phyloP scores from a whole-genome alignment of 192 early-diverging fungal genomes.

The Backusella psychrophila region DNA sequence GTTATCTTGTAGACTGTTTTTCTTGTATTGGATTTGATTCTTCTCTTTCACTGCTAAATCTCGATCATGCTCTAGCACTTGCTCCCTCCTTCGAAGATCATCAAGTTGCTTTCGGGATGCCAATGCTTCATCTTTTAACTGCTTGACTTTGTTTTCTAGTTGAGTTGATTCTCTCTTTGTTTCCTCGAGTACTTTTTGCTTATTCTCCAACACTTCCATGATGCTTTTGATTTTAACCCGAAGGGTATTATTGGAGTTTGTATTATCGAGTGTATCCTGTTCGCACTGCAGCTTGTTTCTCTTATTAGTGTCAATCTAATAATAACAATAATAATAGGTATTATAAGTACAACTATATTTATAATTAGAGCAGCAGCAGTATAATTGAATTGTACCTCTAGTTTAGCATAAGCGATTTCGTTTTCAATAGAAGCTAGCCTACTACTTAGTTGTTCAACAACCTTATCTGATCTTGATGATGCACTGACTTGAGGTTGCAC shows the following conservation, averaged over 20 bases:
- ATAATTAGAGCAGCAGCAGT: neutral
- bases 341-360: neutral
- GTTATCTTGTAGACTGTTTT: constrained; percentile 8
- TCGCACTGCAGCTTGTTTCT: constrained; percentile 16
- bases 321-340: too few species aligned
- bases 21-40: constrained; percentile 20
- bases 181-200: constrained; percentile 25
- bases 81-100: constrained; percentile 17
- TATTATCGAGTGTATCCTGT: neutral
- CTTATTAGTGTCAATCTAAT: constrained; percentile 10
- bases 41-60: constrained; percentile 19
- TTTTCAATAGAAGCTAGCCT: neutral
- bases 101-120: constrained; percentile 27
- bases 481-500: constrained; percentile 8
- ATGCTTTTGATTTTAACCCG: constrained; percentile 21
- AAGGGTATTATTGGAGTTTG: constrained; percentile 17
- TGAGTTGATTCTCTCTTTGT: constrained; percentile 18
- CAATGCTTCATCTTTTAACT: constrained; percentile 29
- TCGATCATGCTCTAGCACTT: constrained; percentile 16
- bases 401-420: neutral
- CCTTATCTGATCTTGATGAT: constrained; percentile 12
- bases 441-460: constrained; percentile 5
- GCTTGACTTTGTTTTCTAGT: constrained; percentile 26
- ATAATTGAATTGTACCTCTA: neutral
- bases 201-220: constrained; percentile 30